A percentile compares a stretch with the other conserved stretches of the same genome.
These are phyloP conservation scores for Leucosporidium scottii DNA, from an alignment of 768 basidiomycete genomes.

Conservation along the genomic window DNA sequence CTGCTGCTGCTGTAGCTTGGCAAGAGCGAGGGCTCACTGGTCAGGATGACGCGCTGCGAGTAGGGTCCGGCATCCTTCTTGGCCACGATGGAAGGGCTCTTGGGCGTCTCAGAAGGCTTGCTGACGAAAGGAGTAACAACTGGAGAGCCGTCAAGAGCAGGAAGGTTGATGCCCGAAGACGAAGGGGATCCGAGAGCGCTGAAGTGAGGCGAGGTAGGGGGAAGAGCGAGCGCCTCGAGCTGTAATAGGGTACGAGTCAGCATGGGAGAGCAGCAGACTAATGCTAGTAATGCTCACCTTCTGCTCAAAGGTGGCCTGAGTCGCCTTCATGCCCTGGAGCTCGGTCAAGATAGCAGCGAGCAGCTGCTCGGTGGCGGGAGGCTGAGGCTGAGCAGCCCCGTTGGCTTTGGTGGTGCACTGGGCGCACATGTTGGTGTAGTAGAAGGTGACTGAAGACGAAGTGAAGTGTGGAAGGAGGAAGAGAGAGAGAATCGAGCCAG, in stretches of 20 bases:
- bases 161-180: background rate
- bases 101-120: constrained; percentile 17
- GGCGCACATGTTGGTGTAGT: background rate
- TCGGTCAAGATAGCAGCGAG: constrained; percentile 33
- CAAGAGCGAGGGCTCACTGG: constrained; percentile 54
- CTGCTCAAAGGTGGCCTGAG: constrained; percentile 20
- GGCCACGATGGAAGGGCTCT: constrained; percentile 22
- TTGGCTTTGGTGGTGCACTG: background rate
- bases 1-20: background rate
- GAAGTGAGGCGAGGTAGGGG: constrained; percentile 8
- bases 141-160: background rate
- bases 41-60: constrained; percentile 72
- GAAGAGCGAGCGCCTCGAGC: constrained; percentile 19
- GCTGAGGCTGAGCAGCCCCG: background rate
- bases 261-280: background rate
- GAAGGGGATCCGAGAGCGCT: background rate
- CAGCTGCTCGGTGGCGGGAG: constrained; percentile 6
- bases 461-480: background rate
- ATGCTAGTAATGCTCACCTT: constrained; percentile 8
- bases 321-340: constrained; percentile 22
- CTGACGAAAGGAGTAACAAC: constrained; percentile 19
- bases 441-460: background rate
- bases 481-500: background rate
- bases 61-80: constrained; percentile 60
- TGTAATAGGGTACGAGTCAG: background rate